Evolutionary conservation across 768 basidiomycete species (phyloP).

Genomic region (Leccinum boreale): DNA sequence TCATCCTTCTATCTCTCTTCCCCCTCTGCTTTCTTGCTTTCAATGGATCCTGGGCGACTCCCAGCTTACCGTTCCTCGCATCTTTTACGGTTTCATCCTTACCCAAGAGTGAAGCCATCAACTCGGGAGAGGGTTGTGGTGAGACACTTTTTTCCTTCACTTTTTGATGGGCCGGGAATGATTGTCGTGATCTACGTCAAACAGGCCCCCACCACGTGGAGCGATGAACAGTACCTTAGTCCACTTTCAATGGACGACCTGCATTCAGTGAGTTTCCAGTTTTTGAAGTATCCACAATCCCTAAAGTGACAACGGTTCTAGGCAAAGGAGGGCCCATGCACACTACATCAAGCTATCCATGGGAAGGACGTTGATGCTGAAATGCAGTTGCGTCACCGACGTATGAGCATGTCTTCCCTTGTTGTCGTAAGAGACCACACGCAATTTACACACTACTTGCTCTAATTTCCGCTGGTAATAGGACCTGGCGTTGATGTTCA

Average conservation of each 20-base stretch:
- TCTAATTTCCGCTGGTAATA: conserved; percentile 1
- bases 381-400: conserved; percentile 4
- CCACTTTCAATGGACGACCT: neutral
- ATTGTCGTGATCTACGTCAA: too few relatives aligned
- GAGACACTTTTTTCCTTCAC: conserved; percentile 1
- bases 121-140: conserved; percentile 26
- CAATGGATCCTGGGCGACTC: conserved; percentile 16
- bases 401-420: conserved; percentile 19
- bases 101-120: conserved; percentile 23
- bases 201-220: too few relatives aligned
- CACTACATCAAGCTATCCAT: conserved; percentile 7
- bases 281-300: neutral
- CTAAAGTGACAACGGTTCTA: conserved; percentile 7
- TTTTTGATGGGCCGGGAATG: neutral
- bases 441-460: neutral
- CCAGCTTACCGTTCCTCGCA: conserved; percentile 31
- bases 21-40: neutral
- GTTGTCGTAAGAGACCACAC: conserved; percentile 17
- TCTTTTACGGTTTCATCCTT: conserved; percentile 27
- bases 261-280: conserved; percentile 3
- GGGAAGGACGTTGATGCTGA: neutral
- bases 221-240: too few relatives aligned
- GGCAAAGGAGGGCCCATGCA: conserved; percentile 1
- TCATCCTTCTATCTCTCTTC: neutral
- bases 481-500: conserved; percentile 23